Evolutionary conservation across 345 rosid genomes (phyloP).

Genomic region (Kandelia obovata): DNA sequence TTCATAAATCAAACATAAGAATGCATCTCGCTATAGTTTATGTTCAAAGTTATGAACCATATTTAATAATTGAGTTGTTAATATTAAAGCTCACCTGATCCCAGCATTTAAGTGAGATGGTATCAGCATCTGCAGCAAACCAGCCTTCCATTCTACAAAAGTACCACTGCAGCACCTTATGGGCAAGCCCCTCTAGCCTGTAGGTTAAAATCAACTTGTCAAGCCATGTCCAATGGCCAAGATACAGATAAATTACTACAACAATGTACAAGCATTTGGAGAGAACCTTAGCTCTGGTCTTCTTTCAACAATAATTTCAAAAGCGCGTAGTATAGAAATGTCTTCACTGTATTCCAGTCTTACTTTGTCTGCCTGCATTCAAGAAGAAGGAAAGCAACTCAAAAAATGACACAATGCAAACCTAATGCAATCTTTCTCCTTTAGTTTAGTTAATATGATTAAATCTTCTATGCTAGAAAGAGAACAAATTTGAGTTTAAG

Average conservation of each 20-base stretch:
- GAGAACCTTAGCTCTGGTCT: slow-evolving; percentile 78
- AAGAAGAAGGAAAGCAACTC: slow-evolving; percentile 15
- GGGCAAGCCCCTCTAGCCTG: slow-evolving; percentile 75
- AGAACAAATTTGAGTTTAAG: neutral
- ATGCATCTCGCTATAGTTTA: too few species aligned
- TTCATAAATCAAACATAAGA: too few species aligned
- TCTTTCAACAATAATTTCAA: slow-evolving; percentile 68
- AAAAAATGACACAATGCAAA: slow-evolving; percentile 12
- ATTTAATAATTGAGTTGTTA: neutral
- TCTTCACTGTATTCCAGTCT: slow-evolving; percentile 62
- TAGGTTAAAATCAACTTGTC: slow-evolving; percentile 14
- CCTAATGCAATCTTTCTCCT: neutral
- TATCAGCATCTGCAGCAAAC: slow-evolving; percentile 98
- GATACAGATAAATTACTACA: neutral
- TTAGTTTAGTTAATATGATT: too few species aligned
- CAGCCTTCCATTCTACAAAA: slow-evolving; percentile 99
- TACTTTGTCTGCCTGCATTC: slow-evolving; percentile 69
- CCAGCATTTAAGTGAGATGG: slow-evolving; percentile 84
- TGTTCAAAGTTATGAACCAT: too few species aligned
- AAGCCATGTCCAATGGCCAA: neutral
- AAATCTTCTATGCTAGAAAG: neutral
- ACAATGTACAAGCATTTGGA: neutral
- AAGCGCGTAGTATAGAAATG: slow-evolving; percentile 65
- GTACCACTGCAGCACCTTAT: slow-evolving; percentile 94
- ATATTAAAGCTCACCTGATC: slow-evolving; percentile 52